phyloP scores from a whole-genome alignment of 2,329 filamentous ascomycete genomes.

The Fusarium verrucosum region DNA sequence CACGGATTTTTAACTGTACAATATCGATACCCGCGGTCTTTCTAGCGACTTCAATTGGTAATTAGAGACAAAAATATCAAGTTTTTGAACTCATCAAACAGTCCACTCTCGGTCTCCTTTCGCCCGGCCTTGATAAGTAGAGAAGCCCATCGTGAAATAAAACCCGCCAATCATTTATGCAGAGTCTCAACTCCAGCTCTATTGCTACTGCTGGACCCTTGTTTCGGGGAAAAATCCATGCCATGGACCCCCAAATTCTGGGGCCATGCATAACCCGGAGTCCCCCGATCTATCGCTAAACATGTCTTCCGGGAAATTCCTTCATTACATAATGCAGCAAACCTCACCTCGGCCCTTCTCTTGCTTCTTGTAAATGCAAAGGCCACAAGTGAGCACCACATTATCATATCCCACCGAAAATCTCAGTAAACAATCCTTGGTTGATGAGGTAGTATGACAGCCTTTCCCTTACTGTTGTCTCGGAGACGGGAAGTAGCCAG shows the following conservation, averaged over 20 bases:
- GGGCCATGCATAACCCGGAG: constrained; percentile 16
- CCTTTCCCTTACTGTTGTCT: background rate
- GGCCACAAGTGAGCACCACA: constrained; percentile 58
- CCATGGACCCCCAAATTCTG: background rate
- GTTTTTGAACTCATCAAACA: background rate
- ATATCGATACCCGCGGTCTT: constrained; percentile 36
- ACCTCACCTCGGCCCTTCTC: constrained; percentile 50
- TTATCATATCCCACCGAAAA: constrained; percentile 46
- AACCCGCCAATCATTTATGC: constrained; percentile 24
- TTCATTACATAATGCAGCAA: constrained; percentile 37
- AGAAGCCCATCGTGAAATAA: background rate
- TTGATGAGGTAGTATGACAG: background rate
- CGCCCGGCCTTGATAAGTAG: background rate
- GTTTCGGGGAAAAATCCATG: constrained; percentile 1
- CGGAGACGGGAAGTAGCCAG: background rate
- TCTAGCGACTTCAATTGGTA: constrained; percentile 5
- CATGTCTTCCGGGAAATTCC: constrained; percentile 31
- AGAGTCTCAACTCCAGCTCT: background rate
- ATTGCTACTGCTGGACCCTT: constrained; percentile 19
- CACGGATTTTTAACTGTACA: constrained; percentile 26
- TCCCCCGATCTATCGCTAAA: constrained; percentile 8
- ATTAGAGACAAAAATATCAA: constrained; percentile 23
- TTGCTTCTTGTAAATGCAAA: constrained; percentile 53
- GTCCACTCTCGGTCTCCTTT: constrained; percentile 19
- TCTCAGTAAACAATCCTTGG: background rate